Evolutionary conservation across 2,329 filamentous ascomycete genomes (phyloP).

Genomic region (Monosporascus sp.): DNA sequence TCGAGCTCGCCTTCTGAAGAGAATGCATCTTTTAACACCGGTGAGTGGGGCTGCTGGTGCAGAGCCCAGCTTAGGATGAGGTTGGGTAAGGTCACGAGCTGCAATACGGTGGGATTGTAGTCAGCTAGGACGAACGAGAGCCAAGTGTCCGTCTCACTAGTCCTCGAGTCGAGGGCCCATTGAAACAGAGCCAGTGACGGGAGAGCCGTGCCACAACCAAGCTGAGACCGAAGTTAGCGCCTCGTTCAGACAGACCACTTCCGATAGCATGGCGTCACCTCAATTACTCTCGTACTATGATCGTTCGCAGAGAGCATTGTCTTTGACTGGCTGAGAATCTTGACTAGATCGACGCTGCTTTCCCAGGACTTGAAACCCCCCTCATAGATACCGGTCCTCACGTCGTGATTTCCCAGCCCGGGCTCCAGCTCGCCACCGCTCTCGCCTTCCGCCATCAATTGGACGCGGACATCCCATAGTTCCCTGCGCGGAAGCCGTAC

Average conservation of each 20-base stretch:
- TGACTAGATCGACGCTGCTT: constrained; percentile 74
- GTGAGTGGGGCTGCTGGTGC: constrained; percentile 30
- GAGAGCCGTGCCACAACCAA: constrained; percentile 74
- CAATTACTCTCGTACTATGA: constrained; percentile 41
- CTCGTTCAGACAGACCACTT: no score
- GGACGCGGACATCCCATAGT: constrained; percentile 74
- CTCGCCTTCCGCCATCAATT: constrained; percentile 71
- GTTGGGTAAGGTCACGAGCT: constrained; percentile 75
- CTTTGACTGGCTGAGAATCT: constrained; percentile 48
- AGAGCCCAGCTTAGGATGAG: constrained; percentile 65
- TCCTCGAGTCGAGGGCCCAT: constrained; percentile 38
- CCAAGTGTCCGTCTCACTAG: constrained; percentile 15
- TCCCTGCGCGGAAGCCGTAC: constrained; percentile 65
- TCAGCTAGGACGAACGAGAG: constrained; percentile 66
- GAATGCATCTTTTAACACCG: constrained; percentile 40
- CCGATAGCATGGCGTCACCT: constrained; percentile 34
- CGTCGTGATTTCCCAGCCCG: constrained; percentile 62
- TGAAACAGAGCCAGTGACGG: constrained; percentile 68
- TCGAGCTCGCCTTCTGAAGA: constrained; percentile 52
- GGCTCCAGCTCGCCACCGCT: constrained; percentile 32
- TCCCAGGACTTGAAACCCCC: constrained; percentile 90
- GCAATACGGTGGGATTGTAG: constrained; percentile 73
- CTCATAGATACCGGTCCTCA: constrained; percentile 78
- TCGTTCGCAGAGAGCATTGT: constrained; percentile 25
- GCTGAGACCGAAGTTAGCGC: constrained; percentile 37